A percentile compares a stretch with the other conserved stretches of the same genome.
Evolutionary conservation across 352 stramenopile genomes (phyloP).

Genomic region (Lagenidium giganteum): DNA sequence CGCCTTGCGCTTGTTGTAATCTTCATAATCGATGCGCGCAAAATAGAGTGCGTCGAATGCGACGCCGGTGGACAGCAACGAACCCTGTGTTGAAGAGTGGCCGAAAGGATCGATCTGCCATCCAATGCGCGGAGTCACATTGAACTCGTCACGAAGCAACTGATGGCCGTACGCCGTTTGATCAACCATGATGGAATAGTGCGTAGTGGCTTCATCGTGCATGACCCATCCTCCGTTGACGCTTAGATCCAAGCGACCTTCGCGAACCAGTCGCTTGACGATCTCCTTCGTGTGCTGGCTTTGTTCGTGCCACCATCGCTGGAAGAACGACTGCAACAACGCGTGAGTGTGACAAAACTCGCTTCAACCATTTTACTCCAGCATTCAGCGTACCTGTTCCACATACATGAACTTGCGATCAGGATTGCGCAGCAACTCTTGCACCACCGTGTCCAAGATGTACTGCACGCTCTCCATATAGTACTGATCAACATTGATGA

Average conservation of each 20-base stretch:
- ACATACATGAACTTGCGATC: slow-evolving; percentile 94
- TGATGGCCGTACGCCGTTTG: slow-evolving; percentile 96
- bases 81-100: slow-evolving; percentile 89
- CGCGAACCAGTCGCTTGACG: slow-evolving; percentile 86
- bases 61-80: slow-evolving; percentile 84
- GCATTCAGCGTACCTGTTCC: slow-evolving; percentile 71
- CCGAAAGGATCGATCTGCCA: slow-evolving; percentile 99
- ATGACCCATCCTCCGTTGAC: slow-evolving; percentile 98
- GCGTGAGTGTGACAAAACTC: neutral
- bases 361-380: too few relatives aligned
- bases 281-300: slow-evolving; percentile 52
- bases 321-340: slow-evolving; percentile 87
- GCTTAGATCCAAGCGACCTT: slow-evolving; percentile 89
- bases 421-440: slow-evolving; percentile 84
- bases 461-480: slow-evolving; percentile 92
- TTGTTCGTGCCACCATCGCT: slow-evolving; percentile 95
- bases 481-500: slow-evolving; percentile 98
- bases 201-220: slow-evolving; percentile 96
- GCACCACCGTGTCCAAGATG: slow-evolving; percentile 93
- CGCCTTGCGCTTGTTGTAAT: slow-evolving; percentile 87
- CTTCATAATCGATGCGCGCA: slow-evolving; percentile 97
- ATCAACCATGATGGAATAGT: slow-evolving; percentile 98
- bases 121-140: slow-evolving; percentile 90
- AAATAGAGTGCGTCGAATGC: slow-evolving; percentile 98
- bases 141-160: slow-evolving; percentile 93